A percentile compares a stretch with the other conserved stretches of the same genome.
Evolutionary conservation across 805 yeast genomes (phyloP).

Genomic region (Allodekkera sacchari): DNA sequence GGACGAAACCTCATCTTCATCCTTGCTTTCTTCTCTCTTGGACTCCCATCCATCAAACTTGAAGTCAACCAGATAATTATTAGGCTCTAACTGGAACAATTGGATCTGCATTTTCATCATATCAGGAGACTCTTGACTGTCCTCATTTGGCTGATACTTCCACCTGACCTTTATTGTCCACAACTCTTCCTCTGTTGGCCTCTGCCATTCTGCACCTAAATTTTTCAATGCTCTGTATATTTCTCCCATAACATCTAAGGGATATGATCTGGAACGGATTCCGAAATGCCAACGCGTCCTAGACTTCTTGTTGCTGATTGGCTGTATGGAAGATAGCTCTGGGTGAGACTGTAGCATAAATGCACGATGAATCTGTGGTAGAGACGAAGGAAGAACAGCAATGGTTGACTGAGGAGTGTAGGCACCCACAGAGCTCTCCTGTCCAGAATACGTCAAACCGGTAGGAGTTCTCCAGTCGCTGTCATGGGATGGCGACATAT

Average conservation of each 20-base stretch:
- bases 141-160: constrained; percentile 50
- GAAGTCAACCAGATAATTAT: constrained; percentile 92
- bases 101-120: constrained; percentile 96
- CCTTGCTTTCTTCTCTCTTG: constrained; percentile 28
- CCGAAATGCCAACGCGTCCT: constrained; percentile 99
- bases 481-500: not conserved
- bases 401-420: constrained; percentile 69
- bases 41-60: constrained; percentile 97
- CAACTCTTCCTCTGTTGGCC: constrained; percentile 86
- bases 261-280: constrained; percentile 90
- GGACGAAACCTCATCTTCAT: constrained; percentile 73
- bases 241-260: constrained; percentile 98
- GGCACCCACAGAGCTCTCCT: constrained; percentile 24
- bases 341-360: constrained; percentile 54
- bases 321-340: constrained; percentile 26
- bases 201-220: constrained; percentile 95
- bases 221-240: constrained; percentile 89
- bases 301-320: constrained; percentile 65
- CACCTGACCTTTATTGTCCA: constrained; percentile 97
- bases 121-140: constrained; percentile 38
- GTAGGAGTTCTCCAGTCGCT: constrained; percentile 24
- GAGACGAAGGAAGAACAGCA: constrained; percentile 86
- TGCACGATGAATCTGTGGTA: constrained; percentile 92
- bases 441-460: constrained; percentile 16
- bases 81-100: constrained; percentile 89